Percentiles rank a stretch among this genome's conserved stretches.
Conservation (phyloP, 1,284 basidiomycete genomes). For the Neolentinus lepideus region DNA sequence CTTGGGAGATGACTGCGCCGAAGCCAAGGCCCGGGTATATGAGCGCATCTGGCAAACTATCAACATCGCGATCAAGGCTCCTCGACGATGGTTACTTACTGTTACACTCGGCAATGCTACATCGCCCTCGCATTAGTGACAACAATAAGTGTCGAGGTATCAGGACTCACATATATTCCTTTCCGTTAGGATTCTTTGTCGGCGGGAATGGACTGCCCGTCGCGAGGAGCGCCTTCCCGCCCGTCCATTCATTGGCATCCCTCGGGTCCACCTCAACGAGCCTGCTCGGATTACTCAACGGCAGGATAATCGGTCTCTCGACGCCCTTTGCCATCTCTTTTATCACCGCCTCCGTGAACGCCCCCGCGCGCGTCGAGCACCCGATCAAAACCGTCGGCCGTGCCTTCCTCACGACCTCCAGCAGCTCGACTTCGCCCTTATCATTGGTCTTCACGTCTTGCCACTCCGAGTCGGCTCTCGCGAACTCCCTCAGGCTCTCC, state of each 20-base stretch:
- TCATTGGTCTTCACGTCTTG: conserved; percentile 30
- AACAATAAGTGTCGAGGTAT: neutral
- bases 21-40: conserved; percentile 79
- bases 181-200: conserved; percentile 60
- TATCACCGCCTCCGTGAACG: conserved; percentile 76
- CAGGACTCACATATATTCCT: conserved; percentile 55
- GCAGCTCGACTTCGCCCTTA: conserved; percentile 39
- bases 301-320: conserved; percentile 75
- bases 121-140: conserved; percentile 2
- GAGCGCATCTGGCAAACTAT: conserved; percentile 45
- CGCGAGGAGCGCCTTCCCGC: conserved; percentile 69
- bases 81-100: conserved; percentile 30
- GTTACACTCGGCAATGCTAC: conserved; percentile 67
- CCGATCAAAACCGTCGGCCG: conserved; percentile 76
- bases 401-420: conserved; percentile 65
- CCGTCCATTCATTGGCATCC: conserved; percentile 70
- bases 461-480: conserved; percentile 49
- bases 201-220: conserved; percentile 81
- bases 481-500: conserved; percentile 47
- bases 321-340: conserved; percentile 61
- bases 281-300: conserved; percentile 75
- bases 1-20: conserved; percentile 59
- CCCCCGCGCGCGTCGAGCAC: conserved; percentile 71
- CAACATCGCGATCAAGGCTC: neutral
- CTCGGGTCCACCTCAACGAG: conserved; percentile 73